phyloP scores from a whole-genome alignment of 2,329 filamentous ascomycete species.

The Fusarium ambrosium region DNA sequence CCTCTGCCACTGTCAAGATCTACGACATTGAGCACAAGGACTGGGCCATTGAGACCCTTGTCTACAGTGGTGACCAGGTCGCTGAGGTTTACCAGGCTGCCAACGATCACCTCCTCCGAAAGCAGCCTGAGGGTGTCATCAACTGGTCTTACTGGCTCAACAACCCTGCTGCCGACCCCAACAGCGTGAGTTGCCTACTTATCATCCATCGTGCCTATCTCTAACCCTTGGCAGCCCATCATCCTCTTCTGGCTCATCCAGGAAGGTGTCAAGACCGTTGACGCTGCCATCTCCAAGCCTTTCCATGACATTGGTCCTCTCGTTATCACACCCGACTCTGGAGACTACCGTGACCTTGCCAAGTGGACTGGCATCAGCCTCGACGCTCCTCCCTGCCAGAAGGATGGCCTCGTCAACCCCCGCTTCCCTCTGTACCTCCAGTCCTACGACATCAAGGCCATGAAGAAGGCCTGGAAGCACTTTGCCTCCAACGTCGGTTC shows the following conservation, averaged over 20 bases:
- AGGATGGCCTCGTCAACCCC: slow-evolving; percentile 42
- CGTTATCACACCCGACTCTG: slow-evolving; percentile 42
- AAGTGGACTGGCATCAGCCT: slow-evolving; percentile 40
- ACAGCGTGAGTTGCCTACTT: slow-evolving; percentile 49
- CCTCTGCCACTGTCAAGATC: slow-evolving; percentile 49
- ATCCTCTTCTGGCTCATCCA: slow-evolving; percentile 60
- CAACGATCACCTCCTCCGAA: slow-evolving; percentile 60
- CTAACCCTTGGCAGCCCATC: slow-evolving; percentile 51
- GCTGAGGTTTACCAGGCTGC: slow-evolving; percentile 61
- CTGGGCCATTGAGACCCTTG: slow-evolving; percentile 53
- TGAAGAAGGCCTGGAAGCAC: slow-evolving; percentile 32
- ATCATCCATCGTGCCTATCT: fast-evolving
- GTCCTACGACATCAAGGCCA: slow-evolving; percentile 32
- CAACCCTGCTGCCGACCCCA: slow-evolving; percentile 56
- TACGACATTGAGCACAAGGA: slow-evolving; percentile 44
- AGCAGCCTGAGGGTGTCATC: slow-evolving; percentile 59
- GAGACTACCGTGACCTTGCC: slow-evolving; percentile 42
- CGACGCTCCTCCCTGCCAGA: slow-evolving; percentile 37
- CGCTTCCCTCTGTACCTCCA: slow-evolving; percentile 45
- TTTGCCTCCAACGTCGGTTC: slow-evolving; percentile 30
- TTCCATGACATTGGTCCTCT: slow-evolving; percentile 60
- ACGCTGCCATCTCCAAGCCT: slow-evolving; percentile 56
- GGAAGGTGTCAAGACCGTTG: slow-evolving; percentile 58
- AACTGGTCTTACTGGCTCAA: slow-evolving; percentile 66
- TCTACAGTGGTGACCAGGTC: slow-evolving; percentile 63